Base-by-base conservation (phyloP, 192 early-diverging fungal species). In the Helicostylum pulchrum region DNA sequence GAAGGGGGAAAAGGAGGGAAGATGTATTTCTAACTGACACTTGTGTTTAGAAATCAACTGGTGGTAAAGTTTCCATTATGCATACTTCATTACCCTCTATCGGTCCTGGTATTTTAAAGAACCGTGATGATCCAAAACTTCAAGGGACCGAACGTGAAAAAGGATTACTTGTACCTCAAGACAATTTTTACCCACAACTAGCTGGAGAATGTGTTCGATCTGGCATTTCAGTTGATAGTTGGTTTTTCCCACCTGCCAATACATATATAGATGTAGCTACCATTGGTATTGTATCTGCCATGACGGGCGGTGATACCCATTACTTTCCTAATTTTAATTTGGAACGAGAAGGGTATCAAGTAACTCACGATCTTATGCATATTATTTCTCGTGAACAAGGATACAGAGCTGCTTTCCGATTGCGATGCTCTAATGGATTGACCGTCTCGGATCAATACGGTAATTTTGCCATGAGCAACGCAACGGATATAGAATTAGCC, bases 131-230 rank as follows among this genome's bases (percentile, higher is more conserved):
- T 63, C 71, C 82, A 17, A 97, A 95, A 77, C 74, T 94, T 39
- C 87, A 95, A 74, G 90, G 88, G 59, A 91, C 89, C 0, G 96
- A 99, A 58, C 94, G 97, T 71, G 97, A 99, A 74, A 87, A 84
- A 53, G 78, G 81, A 4, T 77, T 99, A 20, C 95, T 89, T 67
- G 84, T 83, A 64, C 94, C 97, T 45, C 91, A 94, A 70, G 90
- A 92, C 72, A 77, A 81, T 43, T 92, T 90, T 68, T 99, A 96
- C 81, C 86, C 78, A 36, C 88, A 92, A 53, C 75, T 93, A 70
- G 97, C 83, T 0, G 82, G 89, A 66, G 85, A 94, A 61, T 91
- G 88, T 70, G 88, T 92, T 6, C 80, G 87, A 53, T 71, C 80
- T 36, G 97, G 97, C 46, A 75, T 99, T 46, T 88, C 85, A 51